Base-by-base conservation (phyloP, 441 rosid genomes). In the Hypseocharis bilobata region DNA sequence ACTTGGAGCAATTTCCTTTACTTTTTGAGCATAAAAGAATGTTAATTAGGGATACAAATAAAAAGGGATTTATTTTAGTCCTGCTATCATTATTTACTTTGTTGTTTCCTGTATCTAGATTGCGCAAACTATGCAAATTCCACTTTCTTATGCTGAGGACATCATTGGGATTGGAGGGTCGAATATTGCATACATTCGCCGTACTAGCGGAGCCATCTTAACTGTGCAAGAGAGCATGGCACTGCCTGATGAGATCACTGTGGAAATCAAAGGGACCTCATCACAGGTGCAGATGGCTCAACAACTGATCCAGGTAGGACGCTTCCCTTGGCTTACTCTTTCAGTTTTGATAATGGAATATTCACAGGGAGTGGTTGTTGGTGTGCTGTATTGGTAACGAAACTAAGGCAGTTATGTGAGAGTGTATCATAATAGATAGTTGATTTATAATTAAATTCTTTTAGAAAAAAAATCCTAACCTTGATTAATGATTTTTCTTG, bases 41-140 rank as follows among this genome's bases (percentile, higher is more conserved):
- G 29, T 10, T 22, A 7, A 29, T 54, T 54, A 23, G 58, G 29
- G 26, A 4, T 23, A 25, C 58, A n/a, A 54, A 25, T 22, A 13
- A 17, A 25, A 54, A 10, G 22, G 10, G 61, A 57, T 57, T 57
- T 57, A 19, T 29, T 13, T 11, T 36, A 13, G 0, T 38, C 10
- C 17, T 3, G 23, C 10, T 36, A 51, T 28, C 6, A 36, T 62
- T 28, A 62, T 56, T 30, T 63, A 22, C 23, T 59, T 55, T 52
- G 27, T 30, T 66, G 25, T 20, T 52, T 72, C 60, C 42, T 64
- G 54, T 63, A 0, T 54, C 5, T 67, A 86, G 91, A 67, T 86
- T 63, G 77, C 86, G 68, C 88, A 86, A 67, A 86, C 86, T 36
- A 80, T 84, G 91, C 87, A 84, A 83, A 77, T 84, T 68, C 87